Percentiles rank a stretch among this genome's conserved stretches.
phyloP scores from a whole-genome alignment of 192 early-diverging fungal species.

The Geranomyces michiganensis region DNA sequence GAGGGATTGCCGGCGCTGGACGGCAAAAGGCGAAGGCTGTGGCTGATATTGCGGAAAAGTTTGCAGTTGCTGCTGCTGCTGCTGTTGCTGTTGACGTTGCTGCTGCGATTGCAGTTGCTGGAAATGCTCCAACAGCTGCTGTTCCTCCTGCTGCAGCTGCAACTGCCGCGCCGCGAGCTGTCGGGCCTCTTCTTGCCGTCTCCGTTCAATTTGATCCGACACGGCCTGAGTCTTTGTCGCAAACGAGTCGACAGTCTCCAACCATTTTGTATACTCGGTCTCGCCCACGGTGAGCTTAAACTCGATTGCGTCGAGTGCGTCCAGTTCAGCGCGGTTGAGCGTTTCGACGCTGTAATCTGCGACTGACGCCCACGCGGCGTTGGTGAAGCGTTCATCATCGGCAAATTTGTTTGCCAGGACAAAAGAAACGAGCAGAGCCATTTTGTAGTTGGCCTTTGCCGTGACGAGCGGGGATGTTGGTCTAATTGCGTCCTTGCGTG shows the following conservation, averaged over 20 bases:
- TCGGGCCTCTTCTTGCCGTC: neutral
- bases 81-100: neutral
- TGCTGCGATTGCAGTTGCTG: slow-evolving; percentile 5
- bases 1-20: too few relatives aligned
- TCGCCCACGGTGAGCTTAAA: slow-evolving; percentile 18
- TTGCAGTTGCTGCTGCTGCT: too few relatives aligned
- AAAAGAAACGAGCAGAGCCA: slow-evolving; percentile 25
- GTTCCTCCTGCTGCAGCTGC: slow-evolving; percentile 1
- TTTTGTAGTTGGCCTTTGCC: neutral
- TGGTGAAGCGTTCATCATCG: slow-evolving; percentile 35
- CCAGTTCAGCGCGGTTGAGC: slow-evolving; percentile 26
- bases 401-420: slow-evolving; percentile 34
- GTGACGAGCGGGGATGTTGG: neutral
- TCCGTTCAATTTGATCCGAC: slow-evolving; percentile 8
- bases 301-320: slow-evolving; percentile 27
- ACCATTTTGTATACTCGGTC: slow-evolving; percentile 22
- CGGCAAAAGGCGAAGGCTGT: too few relatives aligned
- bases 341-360: slow-evolving; percentile 2
- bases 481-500: neutral
- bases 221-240: neutral
- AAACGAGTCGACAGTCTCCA: slow-evolving; percentile 12
- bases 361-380: slow-evolving; percentile 25
- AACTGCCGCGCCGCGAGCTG: neutral
- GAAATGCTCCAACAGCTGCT: neutral
- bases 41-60: too few relatives aligned